phyloP scores from a whole-genome alignment of 2,329 filamentous ascomycete genomes.

The Aspergillus floridensis region DNA sequence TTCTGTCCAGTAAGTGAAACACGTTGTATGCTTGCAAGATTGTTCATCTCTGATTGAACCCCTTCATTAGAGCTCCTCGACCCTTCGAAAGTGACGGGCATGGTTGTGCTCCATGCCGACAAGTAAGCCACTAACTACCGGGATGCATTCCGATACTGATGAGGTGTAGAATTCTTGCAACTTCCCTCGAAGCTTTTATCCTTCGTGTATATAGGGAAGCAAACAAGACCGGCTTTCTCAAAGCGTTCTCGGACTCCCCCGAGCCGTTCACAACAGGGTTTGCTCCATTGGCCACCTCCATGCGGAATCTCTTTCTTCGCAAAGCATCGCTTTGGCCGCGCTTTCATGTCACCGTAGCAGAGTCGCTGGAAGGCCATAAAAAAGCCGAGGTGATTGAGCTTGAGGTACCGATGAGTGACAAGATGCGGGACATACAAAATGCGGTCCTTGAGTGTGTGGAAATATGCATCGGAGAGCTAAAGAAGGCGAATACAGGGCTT shows the following conservation, averaged over 20 bases:
- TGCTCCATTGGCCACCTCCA: conserved; percentile 80
- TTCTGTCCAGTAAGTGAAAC: conserved; percentile 63
- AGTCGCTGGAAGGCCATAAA: conserved; percentile 83
- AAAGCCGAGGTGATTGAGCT: conserved; percentile 97
- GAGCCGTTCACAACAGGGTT: conserved; percentile 89
- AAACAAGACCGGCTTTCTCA: conserved; percentile 91
- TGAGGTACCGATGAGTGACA: conserved; percentile 91
- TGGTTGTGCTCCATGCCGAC: conserved; percentile 87
- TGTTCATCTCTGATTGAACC: neutral
- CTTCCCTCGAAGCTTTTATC: conserved; percentile 91
- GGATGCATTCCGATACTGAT: conserved; percentile 12
- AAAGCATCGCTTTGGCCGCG: conserved; percentile 89
- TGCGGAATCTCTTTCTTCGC: conserved; percentile 86
- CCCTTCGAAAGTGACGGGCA: conserved; percentile 79
- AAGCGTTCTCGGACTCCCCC: conserved; percentile 91
- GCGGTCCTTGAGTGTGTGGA: conserved; percentile 96
- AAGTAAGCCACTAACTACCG: conserved; percentile 35
- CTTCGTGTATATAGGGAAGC: conserved; percentile 88
- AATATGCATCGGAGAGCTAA: conserved; percentile 87
- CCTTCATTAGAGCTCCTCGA: conserved; percentile 59
- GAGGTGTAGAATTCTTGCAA: conserved; percentile 65
- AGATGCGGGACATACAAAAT: conserved; percentile 90
- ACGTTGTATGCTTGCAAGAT: neutral
- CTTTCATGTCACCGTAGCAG: conserved; percentile 86
- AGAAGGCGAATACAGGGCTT: conserved; percentile 82